Percentiles rank a stretch among this genome's conserved stretches.
Evolutionary conservation across 345 rosid species (phyloP).

Genomic region (Ricinus communis): DNA sequence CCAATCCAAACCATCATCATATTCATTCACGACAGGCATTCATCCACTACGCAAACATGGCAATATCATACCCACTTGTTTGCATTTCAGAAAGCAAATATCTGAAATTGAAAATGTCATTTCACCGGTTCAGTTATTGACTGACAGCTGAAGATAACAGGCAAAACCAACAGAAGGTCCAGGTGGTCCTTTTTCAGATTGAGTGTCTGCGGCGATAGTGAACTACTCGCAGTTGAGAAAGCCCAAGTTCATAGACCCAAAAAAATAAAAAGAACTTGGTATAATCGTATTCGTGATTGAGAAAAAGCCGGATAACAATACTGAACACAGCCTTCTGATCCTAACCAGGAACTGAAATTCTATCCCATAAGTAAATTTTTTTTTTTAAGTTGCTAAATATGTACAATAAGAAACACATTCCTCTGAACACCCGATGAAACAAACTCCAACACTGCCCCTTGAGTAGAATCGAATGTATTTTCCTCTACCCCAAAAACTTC

Average conservation of each 20-base stretch:
- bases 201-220: neutral
- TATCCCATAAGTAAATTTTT: neutral
- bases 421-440: slow-evolving; percentile 17
- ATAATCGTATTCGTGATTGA: no score
- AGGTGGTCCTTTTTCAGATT: neutral
- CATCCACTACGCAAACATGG: no score
- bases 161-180: neutral
- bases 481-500: slow-evolving; percentile 18
- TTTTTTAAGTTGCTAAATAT: slow-evolving; percentile 13
- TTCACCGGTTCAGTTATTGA: neutral
- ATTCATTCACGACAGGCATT: neutral
- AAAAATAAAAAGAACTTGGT: no score
- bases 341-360: neutral
- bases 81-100: neutral
- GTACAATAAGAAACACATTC: neutral
- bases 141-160: neutral
- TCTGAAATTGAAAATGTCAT: neutral
- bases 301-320: no score
- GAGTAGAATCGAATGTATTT: slow-evolving; percentile 9
- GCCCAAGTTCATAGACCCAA: no score
- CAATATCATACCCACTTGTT: no score
- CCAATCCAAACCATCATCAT: neutral
- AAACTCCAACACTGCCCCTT: slow-evolving; percentile 13
- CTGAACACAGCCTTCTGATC: neutral
- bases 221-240: no score